These are phyloP conservation scores for Aquanectria penicillioides DNA, from an alignment of 2,329 filamentous ascomycete species.

Conservation along the genomic window DNA sequence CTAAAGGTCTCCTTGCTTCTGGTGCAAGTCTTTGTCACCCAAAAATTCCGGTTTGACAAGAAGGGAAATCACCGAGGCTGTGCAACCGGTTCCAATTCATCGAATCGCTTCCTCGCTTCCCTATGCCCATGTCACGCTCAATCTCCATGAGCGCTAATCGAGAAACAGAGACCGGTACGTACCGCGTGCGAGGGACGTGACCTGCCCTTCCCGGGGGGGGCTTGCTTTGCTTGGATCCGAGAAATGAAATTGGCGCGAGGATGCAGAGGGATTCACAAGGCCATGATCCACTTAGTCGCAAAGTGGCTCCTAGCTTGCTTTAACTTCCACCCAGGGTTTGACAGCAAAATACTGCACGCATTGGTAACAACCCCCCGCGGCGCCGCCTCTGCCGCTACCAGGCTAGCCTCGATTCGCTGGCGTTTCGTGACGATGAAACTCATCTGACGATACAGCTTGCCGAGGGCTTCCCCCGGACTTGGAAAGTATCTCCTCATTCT, in stretches of 20 bases:
- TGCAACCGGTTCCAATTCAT: constrained; percentile 5
- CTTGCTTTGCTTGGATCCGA: constrained; percentile 3
- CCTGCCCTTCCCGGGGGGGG: too few species aligned
- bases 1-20: neutral
- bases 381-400: too few species aligned
- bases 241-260: constrained; percentile 5
- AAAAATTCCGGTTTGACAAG: constrained; percentile 3
- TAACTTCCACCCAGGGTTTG: constrained; percentile 13
- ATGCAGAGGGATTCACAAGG: too few species aligned
- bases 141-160: constrained; percentile 10
- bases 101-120: neutral
- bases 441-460: constrained; percentile 5
- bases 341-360: too few species aligned
- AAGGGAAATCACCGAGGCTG: constrained; percentile 21
- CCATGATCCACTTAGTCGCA: neutral
- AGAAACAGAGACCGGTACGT: neutral
- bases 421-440: constrained; percentile 19
- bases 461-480: neutral
- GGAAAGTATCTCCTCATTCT: constrained; percentile 7
- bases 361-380: neutral
- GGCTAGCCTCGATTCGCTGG: constrained; percentile 21
- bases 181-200: neutral
- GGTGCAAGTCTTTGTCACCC: neutral
- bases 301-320: constrained; percentile 8
- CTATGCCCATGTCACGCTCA: constrained; percentile 7